A percentile compares a stretch with the other conserved stretches of the same genome.
These are phyloP conservation scores for Aspergillus sp. DNA, from an alignment of 2,329 filamentous ascomycete species.

Conservation along the genomic window DNA sequence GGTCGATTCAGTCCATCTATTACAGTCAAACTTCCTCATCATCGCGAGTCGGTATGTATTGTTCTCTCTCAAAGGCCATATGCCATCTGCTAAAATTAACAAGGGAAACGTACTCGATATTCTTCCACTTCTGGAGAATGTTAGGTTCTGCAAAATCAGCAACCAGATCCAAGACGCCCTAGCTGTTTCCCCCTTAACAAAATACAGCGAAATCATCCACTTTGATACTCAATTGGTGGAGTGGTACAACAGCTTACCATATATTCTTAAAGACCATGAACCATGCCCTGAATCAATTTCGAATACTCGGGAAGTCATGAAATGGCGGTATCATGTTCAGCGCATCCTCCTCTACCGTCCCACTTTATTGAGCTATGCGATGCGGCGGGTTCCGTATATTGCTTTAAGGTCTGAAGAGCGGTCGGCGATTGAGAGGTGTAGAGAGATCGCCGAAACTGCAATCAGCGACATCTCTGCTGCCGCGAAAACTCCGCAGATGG, in stretches of 20 bases:
- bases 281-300: conserved; percentile 69
- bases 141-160: conserved; percentile 76
- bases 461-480: conserved; percentile 71
- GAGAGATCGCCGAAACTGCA: conserved; percentile 66
- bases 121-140: conserved; percentile 71
- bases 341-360: conserved; percentile 75
- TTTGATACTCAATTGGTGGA: conserved; percentile 68
- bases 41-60: conserved; percentile 37
- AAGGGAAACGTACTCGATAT: conserved; percentile 63
- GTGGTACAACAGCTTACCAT: conserved; percentile 72
- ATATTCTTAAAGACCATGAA: conserved; percentile 63
- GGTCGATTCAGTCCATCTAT: conserved; percentile 68
- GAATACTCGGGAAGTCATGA: conserved; percentile 72
- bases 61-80: conserved; percentile 29
- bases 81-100: conserved; percentile 23
- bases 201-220: conserved; percentile 63
- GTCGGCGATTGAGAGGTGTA: conserved; percentile 66
- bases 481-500: conserved; percentile 72
- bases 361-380: conserved; percentile 65
- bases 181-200: conserved; percentile 66
- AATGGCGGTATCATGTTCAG: conserved; percentile 78
- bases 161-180: conserved; percentile 75
- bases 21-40: conserved; percentile 63
- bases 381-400: conserved; percentile 52
- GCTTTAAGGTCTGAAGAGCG: conserved; percentile 62